Base-by-base conservation (phyloP, 306 rosid genomes). In the Mucuna pruriens region DNA sequence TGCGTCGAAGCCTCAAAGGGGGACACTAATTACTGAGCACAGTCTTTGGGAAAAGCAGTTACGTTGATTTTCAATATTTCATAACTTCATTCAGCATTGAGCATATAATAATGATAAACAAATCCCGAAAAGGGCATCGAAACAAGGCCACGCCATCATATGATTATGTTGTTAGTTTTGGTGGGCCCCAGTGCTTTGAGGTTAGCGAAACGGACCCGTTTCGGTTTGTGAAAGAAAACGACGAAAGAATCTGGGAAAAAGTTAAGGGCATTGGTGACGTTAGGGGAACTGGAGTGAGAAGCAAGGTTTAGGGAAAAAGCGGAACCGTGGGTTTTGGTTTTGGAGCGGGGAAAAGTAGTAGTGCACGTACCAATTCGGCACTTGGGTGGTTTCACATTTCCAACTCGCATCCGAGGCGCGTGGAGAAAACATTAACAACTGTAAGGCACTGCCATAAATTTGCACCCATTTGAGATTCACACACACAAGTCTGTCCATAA, bases 291-390 rank as follows among this genome's bases (percentile, higher is more conserved):
- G 75, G 80, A 83, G 83, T 83, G 85, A 76, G 82, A 85, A 83
- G 85, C 82, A 87, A 85, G 90, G 88, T 63, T 80, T 15, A 55
- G 83, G 88, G 87, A 36, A 78, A 85, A 87, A 80, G 90, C n/a
- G 88, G 91, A 83, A 87, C 95, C 90, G 83, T 79, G 86, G 91
- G 88, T 82, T 71, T 60, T 71, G 90, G 89, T 82, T 79, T 58
- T 48, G 80, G 55, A 48, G 72, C 71, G 31, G 64, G 66, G n/a
- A n/a, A 45, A 82, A 68, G 69, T 34, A 36, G 79, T 19, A 38
- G 71, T 80, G 80, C 67, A 42, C 23, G 66, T 52, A 17, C 73
- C 73, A 36, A 19, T 38, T 8, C 15, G 65, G 8, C 7, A 12
- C 17, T 26, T 60, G 5, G 22, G 13, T 31, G 61, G 75, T 34